These are phyloP conservation scores for Pseudocercospora ulei DNA, from an alignment of 2,329 filamentous ascomycete species.

Conservation along the genomic window DNA sequence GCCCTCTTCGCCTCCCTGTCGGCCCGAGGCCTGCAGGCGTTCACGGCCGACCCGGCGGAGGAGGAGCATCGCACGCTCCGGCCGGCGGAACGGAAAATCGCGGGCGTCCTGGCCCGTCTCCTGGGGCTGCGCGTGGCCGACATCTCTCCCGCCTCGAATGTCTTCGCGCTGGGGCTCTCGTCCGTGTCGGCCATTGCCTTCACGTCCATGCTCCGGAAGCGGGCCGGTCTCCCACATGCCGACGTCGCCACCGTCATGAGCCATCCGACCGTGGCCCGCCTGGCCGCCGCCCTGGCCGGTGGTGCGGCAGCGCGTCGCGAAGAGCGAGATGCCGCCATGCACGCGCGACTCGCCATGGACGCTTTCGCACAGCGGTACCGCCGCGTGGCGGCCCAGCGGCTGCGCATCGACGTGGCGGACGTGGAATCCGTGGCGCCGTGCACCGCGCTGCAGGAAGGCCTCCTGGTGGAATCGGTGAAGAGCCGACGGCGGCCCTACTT, in stretches of 20 bases:
- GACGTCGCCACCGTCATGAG: slow-evolving; percentile 60
- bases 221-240: slow-evolving; percentile 51
- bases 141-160: slow-evolving; percentile 51
- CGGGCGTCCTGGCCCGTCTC: slow-evolving; percentile 48
- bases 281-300: slow-evolving; percentile 34
- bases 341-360: slow-evolving; percentile 44
- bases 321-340: slow-evolving; percentile 40
- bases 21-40: slow-evolving; percentile 51
- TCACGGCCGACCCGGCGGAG: slow-evolving; percentile 33
- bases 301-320: slow-evolving; percentile 12
- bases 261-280: slow-evolving; percentile 39
- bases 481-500: slow-evolving; percentile 58
- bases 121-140: slow-evolving; percentile 39
- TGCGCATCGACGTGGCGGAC: slow-evolving; percentile 45
- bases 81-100: slow-evolving; percentile 43
- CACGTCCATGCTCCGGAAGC: slow-evolving; percentile 52
- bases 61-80: slow-evolving; percentile 27
- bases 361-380: slow-evolving; percentile 56
- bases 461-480: slow-evolving; percentile 61
- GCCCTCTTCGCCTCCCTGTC: slow-evolving; percentile 55
- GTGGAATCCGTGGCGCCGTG: slow-evolving; percentile 72
- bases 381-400: slow-evolving; percentile 43
- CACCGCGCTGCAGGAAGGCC: slow-evolving; percentile 76
- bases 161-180: slow-evolving; percentile 80
- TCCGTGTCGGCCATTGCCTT: slow-evolving; percentile 74